Base-by-base conservation (phyloP, 352 stramenopile species). In the Phytophthora pinifolia region DNA sequence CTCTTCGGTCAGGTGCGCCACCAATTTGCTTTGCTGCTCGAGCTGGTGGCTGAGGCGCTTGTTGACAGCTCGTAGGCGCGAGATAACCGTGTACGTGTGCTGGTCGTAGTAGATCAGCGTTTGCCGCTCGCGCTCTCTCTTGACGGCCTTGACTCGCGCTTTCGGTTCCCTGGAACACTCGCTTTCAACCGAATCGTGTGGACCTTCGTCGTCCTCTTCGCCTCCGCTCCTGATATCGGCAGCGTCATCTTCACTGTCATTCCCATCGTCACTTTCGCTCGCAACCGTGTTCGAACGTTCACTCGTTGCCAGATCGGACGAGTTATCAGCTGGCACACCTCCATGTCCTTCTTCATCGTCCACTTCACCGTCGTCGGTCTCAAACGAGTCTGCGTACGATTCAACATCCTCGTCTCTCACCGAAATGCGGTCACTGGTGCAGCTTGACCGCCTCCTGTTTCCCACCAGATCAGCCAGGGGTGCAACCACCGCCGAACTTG, bases 41-140 rank as follows among this genome's bases (percentile, higher is more conserved):
- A 89, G 34, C 43, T 86, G 65, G 6, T 55, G 44, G 3, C 51
- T 54, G 1, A 89, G 49, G 1, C 65, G 65, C 31, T 79, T 84
- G 55, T 86, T 89, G 6, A 70, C 41, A 17, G 65, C 53, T 1
- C 74, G 74, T 9, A 89, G 58, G 17, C 64, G 70, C 1, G 72
- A 73, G 10, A 86, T 70, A 18, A 86, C 67, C 13, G 50, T 63
- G 52, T 86, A 86, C 20, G 79, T 89, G 15, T 70, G 64, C 1
- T 81, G 72, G 15, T 87, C 79, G 36, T 87, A 89, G 17, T 65
- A 58, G n/a, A 59, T 57, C 25, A 45, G 49, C 2, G 29, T 73
- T 46, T 65, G 61, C 3, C 49, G 56, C 8, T 59, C 48, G 22
- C 41, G 48, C 18, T 59, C 36, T n/a, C 36, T 47, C 30, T 54